Evolutionary conservation across 257 asterid species (phyloP).

Genomic region (Eustoma russellianum): DNA sequence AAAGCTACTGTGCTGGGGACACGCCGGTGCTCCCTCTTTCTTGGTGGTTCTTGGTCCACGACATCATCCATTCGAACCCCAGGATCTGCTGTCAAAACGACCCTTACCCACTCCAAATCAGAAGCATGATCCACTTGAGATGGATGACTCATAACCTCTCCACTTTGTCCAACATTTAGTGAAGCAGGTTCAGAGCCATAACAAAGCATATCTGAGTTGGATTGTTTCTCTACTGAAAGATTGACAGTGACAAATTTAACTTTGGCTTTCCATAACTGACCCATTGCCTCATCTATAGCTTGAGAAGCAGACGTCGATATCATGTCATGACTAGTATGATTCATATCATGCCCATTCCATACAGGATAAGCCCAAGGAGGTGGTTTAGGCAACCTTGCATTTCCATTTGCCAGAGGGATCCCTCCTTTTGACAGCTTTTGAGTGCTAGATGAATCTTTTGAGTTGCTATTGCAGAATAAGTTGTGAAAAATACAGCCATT

Average conservation of each 20-base stretch:
- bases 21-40: constrained; percentile 96
- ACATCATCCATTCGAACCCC: constrained; percentile 96
- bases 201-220: constrained; percentile 13
- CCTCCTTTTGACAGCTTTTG: constrained; percentile 98
- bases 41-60: constrained; percentile 80
- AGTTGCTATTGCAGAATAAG: constrained; percentile 38
- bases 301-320: constrained; percentile 92
- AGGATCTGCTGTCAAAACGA: constrained; percentile 63
- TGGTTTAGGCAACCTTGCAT: constrained; percentile 87
- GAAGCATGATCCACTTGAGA: constrained; percentile 30
- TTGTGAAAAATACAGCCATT: constrained; percentile 12
- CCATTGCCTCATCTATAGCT: constrained; percentile 97
- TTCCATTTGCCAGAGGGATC: constrained; percentile 96
- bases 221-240: constrained; percentile 57
- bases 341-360: constrained; percentile 69
- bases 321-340: constrained; percentile 72
- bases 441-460: constrained; percentile 54
- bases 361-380: constrained; percentile 99
- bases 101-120: constrained; percentile 43
- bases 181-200: constrained; percentile 16
- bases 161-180: constrained; percentile 24
- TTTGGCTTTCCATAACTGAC: constrained; percentile 85
- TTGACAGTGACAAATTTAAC: constrained; percentile 37
- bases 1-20: constrained; percentile 99
- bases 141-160: constrained; percentile 34